phyloP scores from a whole-genome alignment of 371 early-diverging fungal genomes.

The Furculomyces boomerangus region DNA sequence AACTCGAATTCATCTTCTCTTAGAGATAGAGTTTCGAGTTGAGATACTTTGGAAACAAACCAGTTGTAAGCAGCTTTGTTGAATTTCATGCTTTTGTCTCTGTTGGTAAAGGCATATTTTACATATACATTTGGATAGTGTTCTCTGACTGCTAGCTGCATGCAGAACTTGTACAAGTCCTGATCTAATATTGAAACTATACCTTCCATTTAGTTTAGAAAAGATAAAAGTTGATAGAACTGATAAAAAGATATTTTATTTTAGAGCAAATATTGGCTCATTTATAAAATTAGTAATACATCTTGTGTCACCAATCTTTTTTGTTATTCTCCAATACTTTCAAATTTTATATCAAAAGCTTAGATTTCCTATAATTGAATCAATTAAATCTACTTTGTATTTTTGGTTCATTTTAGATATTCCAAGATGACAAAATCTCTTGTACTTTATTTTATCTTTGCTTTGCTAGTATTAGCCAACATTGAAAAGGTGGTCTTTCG shows the following conservation, averaged over 20 bases:
- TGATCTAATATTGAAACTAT: constrained; percentile 41
- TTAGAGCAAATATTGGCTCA: background rate
- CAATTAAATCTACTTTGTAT: too few species aligned
- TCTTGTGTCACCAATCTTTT: too few species aligned
- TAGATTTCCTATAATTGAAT: background rate
- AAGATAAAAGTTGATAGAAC: background rate
- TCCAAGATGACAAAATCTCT: too few species aligned
- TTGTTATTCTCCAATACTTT: background rate
- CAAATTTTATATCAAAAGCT: background rate
- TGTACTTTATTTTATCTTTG: background rate
- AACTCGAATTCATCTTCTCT: constrained; percentile 33
- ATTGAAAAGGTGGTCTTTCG: background rate
- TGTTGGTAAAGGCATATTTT: constrained; percentile 47
- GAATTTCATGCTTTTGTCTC: constrained; percentile 27
- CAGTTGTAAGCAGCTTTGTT: constrained; percentile 27
- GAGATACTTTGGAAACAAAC: constrained; percentile 13
- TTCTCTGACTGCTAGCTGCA: constrained; percentile 56
- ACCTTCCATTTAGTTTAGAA: constrained; percentile 1
- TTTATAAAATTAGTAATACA: too few species aligned
- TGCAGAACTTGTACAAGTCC: constrained; percentile 64
- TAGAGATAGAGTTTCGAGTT: constrained; percentile 22
- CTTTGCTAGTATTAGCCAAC: background rate
- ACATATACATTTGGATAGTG: constrained; percentile 46
- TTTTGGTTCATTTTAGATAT: too few species aligned
- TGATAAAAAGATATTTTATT: background rate